Evolutionary conservation across 306 rosid species (phyloP).

Genomic region (Prunus campanulata): DNA sequence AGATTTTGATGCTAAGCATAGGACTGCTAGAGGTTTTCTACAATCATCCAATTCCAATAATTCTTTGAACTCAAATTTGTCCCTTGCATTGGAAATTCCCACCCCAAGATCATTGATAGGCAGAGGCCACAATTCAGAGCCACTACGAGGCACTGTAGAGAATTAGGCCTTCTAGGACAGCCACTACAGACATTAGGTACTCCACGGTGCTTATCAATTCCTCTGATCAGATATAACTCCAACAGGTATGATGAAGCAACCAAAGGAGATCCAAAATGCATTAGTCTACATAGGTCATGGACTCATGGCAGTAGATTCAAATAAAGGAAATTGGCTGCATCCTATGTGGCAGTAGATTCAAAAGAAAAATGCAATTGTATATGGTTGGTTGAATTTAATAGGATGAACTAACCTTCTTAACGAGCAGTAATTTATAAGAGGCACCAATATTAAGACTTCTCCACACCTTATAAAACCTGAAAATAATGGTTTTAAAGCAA

Average conservation of each 20-base stretch:
- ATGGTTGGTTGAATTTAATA: conserved; percentile 25
- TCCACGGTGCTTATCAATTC: neutral
- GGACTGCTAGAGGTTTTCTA: no score
- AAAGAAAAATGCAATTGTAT: conserved; percentile 10
- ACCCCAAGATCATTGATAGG: no score
- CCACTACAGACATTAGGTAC: no score
- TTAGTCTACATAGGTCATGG: conserved; percentile 71
- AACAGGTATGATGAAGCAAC: conserved; percentile 68
- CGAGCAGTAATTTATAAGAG: conserved; percentile 34
- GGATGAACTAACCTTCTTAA: conserved; percentile 22
- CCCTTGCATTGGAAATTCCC: no score
- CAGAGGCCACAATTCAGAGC: no score
- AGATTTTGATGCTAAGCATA: no score
- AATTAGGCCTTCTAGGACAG: no score
- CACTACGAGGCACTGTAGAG: no score
- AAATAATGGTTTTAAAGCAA: no score
- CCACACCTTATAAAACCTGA: neutral
- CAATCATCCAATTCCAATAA: no score
- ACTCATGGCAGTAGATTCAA: conserved; percentile 56
- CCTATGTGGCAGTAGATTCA: conserved; percentile 33
- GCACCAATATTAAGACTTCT: conserved; percentile 23
- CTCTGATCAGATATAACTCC: conserved; percentile 66
- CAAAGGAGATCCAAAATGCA: conserved; percentile 72
- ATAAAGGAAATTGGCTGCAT: conserved; percentile 48
- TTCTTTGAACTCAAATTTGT: no score